Evolutionary conservation across 2,329 filamentous ascomycete species (phyloP).

Genomic region (Fusarium redolens): DNA sequence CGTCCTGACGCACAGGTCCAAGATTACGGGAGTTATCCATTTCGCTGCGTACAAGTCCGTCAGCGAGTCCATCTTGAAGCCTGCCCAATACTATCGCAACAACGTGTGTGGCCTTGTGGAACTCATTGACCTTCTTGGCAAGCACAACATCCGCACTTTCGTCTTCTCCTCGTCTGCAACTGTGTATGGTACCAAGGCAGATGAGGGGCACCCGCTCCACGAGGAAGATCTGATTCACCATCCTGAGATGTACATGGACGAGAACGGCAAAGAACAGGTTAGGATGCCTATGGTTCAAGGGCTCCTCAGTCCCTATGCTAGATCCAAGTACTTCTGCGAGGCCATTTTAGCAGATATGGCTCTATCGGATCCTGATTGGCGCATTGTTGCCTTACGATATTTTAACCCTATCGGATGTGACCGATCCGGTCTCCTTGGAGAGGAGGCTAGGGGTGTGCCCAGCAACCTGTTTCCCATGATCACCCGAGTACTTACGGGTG

Average conservation of each 20-base stretch:
- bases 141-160: conserved; percentile 72
- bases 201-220: not conserved
- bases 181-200: conserved; percentile 70
- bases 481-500: conserved; percentile 68
- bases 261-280: too few species aligned
- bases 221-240: conserved; percentile 52
- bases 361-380: conserved; percentile 69
- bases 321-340: conserved; percentile 76
- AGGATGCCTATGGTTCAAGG: conserved; percentile 63
- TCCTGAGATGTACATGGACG: too few species aligned
- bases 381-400: conserved; percentile 72
- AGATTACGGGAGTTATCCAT: conserved; percentile 67
- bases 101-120: conserved; percentile 73
- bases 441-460: conserved; percentile 71
- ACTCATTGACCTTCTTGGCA: conserved; percentile 66
- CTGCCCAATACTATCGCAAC: conserved; percentile 74
- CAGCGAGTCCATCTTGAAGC: conserved; percentile 69
- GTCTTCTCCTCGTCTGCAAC: conserved; percentile 76
- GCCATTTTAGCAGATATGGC: conserved; percentile 73
- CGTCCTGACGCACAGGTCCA: not conserved
- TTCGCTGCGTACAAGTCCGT: conserved; percentile 77
- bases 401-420: conserved; percentile 77
- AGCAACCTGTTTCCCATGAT: conserved; percentile 75
- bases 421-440: conserved; percentile 70
- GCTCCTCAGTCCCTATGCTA: too few species aligned